Percentiles rank a stretch among this genome's conserved stretches.
Evolutionary conservation across 257 asterid genomes (phyloP).

Genomic region (Solanum acaule): DNA sequence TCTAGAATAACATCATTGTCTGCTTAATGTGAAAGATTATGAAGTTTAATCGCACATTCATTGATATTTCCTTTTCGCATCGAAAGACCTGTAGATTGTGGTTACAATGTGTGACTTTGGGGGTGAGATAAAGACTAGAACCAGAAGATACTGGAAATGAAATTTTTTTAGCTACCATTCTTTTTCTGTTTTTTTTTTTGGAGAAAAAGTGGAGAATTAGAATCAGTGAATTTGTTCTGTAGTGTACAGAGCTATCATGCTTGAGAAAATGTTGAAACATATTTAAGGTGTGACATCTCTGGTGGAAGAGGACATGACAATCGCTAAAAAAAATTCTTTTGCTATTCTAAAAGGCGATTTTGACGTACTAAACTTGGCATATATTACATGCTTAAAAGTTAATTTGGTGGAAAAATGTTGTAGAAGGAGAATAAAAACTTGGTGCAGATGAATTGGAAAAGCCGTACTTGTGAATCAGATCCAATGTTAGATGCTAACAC

Average conservation of each 20-base stretch:
- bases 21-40: not conserved
- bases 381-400: conserved; percentile 21
- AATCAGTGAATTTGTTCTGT: conserved; percentile 5
- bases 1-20: not conserved
- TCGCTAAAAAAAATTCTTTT: conserved; percentile 7
- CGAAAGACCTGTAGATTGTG: not conserved
- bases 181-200: not conserved
- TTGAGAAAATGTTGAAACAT: not conserved
- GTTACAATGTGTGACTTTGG: not conserved
- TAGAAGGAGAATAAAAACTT: conserved; percentile 25
- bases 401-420: conserved; percentile 4
- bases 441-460: conserved; percentile 12
- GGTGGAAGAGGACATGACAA: not conserved
- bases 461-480: conserved; percentile 4
- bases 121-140: not conserved
- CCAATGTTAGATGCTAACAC: not conserved
- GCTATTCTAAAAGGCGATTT: conserved; percentile 13
- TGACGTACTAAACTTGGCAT: conserved; percentile 22
- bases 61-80: not conserved
- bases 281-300: not conserved
- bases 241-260: not conserved
- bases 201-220: not conserved
- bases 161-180: not conserved
- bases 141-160: not conserved
- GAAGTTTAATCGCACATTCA: not conserved